Conservation (phyloP, 2,329 filamentous ascomycete genomes). For the Neonectria magnoliae region DNA sequence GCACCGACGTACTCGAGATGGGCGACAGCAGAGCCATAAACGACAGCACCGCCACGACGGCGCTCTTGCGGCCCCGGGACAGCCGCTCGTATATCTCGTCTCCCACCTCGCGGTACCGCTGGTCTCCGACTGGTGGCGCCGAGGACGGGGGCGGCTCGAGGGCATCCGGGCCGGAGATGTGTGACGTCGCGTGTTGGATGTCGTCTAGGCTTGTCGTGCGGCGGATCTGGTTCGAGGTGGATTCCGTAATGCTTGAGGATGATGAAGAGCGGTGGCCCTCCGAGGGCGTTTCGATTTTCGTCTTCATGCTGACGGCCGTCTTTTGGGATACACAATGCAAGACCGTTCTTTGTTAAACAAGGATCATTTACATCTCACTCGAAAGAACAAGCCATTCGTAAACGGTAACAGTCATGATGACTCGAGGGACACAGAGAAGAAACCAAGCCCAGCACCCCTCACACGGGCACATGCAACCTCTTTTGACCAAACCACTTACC, state of each 20-base stretch:
- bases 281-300: neutral
- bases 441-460: conserved; percentile 1
- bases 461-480: conserved; percentile 4
- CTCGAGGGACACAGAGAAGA: neutral
- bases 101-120: conserved; percentile 42
- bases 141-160: conserved; percentile 34
- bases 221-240: conserved; percentile 8
- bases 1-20: conserved; percentile 76
- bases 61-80: conserved; percentile 67
- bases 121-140: conserved; percentile 12
- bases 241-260: conserved; percentile 10
- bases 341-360: neutral
- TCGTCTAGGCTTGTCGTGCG: neutral
- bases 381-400: neutral
- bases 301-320: conserved; percentile 13
- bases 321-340: neutral
- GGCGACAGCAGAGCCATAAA: conserved; percentile 82
- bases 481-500: conserved; percentile 6
- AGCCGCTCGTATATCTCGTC: conserved; percentile 74
- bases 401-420: neutral
- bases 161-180: conserved; percentile 45
- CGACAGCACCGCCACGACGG: conserved; percentile 75
- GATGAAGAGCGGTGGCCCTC: conserved; percentile 15
- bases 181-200: conserved; percentile 41
- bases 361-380: neutral